These are phyloP conservation scores for Coprinopsis marcescibilis DNA, from an alignment of 768 basidiomycete species.

Conservation along the genomic window DNA sequence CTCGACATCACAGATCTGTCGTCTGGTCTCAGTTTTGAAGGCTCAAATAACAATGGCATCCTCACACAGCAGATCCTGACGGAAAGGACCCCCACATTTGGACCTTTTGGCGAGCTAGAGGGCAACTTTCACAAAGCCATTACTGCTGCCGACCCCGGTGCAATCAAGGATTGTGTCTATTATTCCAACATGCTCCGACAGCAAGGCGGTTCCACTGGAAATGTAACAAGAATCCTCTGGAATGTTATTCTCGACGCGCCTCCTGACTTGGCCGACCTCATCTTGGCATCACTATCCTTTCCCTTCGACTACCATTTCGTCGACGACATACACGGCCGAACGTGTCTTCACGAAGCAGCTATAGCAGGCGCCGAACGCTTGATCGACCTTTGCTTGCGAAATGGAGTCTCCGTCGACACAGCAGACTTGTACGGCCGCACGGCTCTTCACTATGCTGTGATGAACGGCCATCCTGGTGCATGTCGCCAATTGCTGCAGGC, in stretches of 20 bases:
- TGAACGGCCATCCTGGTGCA: conserved; percentile 79
- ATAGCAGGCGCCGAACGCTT: conserved; percentile 77
- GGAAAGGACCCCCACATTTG: conserved; percentile 55
- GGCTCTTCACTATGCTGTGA: conserved; percentile 92
- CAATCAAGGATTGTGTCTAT: conserved; percentile 63
- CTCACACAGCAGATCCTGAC: conserved; percentile 65
- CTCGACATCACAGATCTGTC: conserved; percentile 74
- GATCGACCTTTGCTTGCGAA: conserved; percentile 73
- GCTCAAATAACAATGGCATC: conserved; percentile 68
- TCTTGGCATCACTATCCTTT: conserved; percentile 56
- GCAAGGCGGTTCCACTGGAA: conserved; percentile 53
- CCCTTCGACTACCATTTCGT: conserved; percentile 89
- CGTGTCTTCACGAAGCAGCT: conserved; percentile 89
- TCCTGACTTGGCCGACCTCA: conserved; percentile 63
- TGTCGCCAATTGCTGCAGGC: conserved; percentile 73
- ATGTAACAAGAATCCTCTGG: conserved; percentile 93
- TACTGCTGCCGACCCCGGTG: conserved; percentile 48
- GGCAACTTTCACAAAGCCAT: conserved; percentile 80
- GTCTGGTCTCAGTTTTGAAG: conserved; percentile 73
- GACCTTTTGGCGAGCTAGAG: conserved; percentile 85
- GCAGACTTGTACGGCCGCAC: conserved; percentile 89
- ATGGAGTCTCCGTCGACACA: conserved; percentile 63
- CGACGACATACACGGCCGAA: conserved; percentile 96
- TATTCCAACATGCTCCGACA: conserved; percentile 64
- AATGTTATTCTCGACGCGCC: conserved; percentile 82